Conservation (phyloP, 805 yeast genomes). For the Barnettozyma sucrosica region DNA sequence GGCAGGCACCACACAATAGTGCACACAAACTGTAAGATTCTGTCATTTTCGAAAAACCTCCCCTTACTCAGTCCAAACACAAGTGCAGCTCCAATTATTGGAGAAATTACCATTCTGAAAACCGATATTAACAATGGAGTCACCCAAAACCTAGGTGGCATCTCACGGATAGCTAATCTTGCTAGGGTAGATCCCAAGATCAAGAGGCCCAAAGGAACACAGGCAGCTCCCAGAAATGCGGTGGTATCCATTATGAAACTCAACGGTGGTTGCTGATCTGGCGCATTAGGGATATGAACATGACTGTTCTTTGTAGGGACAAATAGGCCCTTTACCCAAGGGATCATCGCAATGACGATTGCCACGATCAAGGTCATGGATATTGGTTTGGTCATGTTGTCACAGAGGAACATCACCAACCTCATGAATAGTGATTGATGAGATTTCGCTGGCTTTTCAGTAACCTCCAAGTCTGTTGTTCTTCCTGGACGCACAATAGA, state of each 20-base stretch:
- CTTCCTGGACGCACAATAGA: slow-evolving; percentile 18
- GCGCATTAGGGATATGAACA: slow-evolving; percentile 58
- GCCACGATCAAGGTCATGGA: slow-evolving; percentile 64
- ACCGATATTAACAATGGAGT: slow-evolving; percentile 56
- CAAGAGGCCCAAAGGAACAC: slow-evolving; percentile 84
- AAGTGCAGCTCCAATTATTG: slow-evolving; percentile 71
- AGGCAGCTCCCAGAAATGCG: slow-evolving; percentile 75
- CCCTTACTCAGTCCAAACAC: slow-evolving; percentile 55
- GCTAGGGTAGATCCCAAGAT: slow-evolving; percentile 88
- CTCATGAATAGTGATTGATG: slow-evolving; percentile 1
- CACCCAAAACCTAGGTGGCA: slow-evolving; percentile 28
- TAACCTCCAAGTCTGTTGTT: slow-evolving; percentile 17
- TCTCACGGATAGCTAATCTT: slow-evolving; percentile 51
- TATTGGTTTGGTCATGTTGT: slow-evolving; percentile 66
- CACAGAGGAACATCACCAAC: slow-evolving; percentile 29
- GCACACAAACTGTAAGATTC: slow-evolving; percentile 66
- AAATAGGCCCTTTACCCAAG: slow-evolving; percentile 78
- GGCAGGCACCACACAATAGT: slow-evolving; percentile 78
- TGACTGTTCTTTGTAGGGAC: slow-evolving; percentile 36
- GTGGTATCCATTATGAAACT: slow-evolving; percentile 82
- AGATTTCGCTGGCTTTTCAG: background rate
- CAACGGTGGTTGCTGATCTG: slow-evolving; percentile 80
- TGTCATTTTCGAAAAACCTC: slow-evolving; percentile 55
- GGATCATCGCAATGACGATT: slow-evolving; percentile 71
- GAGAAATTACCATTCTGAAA: slow-evolving; percentile 62